phyloP scores from a whole-genome alignment of 805 yeast species.

The Saturnispora mendoncae region DNA sequence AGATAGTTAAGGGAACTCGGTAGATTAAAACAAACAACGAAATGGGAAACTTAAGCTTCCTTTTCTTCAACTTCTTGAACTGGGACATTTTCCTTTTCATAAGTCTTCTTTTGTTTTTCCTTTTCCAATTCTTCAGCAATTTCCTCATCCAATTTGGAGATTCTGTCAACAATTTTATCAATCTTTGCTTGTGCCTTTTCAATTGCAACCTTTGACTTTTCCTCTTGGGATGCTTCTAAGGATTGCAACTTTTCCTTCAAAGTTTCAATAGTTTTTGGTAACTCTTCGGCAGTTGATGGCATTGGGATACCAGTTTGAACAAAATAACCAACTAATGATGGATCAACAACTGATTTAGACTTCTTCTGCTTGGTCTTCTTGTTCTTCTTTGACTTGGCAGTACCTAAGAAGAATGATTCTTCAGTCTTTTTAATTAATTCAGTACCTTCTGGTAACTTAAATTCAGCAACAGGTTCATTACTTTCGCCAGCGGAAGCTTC shows the following conservation, averaged over 20 bases:
- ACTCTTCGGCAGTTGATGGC: slow-evolving; percentile 70
- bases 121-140: slow-evolving; percentile 24
- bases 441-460: slow-evolving; percentile 45
- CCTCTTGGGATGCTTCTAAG: slow-evolving; percentile 66
- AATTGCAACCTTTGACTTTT: slow-evolving; percentile 67
- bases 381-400: slow-evolving; percentile 37
- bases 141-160: slow-evolving; percentile 23
- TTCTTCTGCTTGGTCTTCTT: slow-evolving; percentile 34
- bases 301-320: slow-evolving; percentile 67
- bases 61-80: background rate
- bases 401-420: slow-evolving; percentile 47
- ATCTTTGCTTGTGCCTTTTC: slow-evolving; percentile 71
- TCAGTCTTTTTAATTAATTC: slow-evolving; percentile 50
- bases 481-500: slow-evolving; percentile 26
- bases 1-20: slow-evolving; percentile 5
- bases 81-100: slow-evolving; percentile 10
- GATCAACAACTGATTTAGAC: slow-evolving; percentile 55
- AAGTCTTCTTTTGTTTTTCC: slow-evolving; percentile 20
- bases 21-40: background rate
- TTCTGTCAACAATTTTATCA: slow-evolving; percentile 51
- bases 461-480: slow-evolving; percentile 33
- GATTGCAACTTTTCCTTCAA: slow-evolving; percentile 66
- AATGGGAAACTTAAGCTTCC: background rate
- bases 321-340: slow-evolving; percentile 68
- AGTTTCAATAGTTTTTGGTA: slow-evolving; percentile 51